Percentiles rank a stretch among this genome's conserved stretches.
phyloP scores from a whole-genome alignment of 78 protist species.

The Isochrysis galbana region DNA sequence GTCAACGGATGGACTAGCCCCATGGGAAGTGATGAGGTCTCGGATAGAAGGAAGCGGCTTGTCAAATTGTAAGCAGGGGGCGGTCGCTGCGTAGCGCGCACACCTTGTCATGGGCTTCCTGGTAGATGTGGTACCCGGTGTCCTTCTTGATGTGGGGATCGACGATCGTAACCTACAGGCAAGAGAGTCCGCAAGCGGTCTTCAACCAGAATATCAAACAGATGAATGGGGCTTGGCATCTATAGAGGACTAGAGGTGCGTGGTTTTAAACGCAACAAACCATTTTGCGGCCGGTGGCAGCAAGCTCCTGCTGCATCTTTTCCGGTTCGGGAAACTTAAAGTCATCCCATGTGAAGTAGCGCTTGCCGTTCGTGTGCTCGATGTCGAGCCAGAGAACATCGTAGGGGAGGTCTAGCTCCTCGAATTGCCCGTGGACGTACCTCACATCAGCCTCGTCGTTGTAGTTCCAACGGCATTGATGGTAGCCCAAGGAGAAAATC shows the following conservation, averaged over 20 bases:
- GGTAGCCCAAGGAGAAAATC: conserved; percentile 90
- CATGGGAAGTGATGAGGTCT: no score
- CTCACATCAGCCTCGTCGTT: conserved; percentile 64
- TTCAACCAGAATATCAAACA: background rate
- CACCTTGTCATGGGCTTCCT: conserved; percentile 68
- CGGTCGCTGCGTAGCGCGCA: no score
- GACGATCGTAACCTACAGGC: conserved; percentile 91
- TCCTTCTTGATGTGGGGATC: conserved; percentile 97
- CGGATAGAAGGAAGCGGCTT: no score
- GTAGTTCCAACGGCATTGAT: conserved; percentile 99
- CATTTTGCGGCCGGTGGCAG: conserved; percentile 66
- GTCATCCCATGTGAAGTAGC: conserved; percentile 97
- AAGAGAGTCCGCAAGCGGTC: conserved; percentile 66
- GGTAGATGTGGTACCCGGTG: conserved; percentile 79
- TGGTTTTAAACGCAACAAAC: no score
- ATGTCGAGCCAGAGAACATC: conserved; percentile 99
- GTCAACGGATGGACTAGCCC: no score
- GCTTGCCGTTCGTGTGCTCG: conserved; percentile 97
- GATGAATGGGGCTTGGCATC: background rate
- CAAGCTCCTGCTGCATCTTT: conserved; percentile 60
- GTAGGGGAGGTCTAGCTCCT: conserved; percentile 85
- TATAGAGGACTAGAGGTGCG: background rate
- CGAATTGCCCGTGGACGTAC: conserved; percentile 58
- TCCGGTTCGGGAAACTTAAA: conserved; percentile 10
- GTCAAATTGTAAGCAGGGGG: no score